Base-by-base conservation (phyloP, 768 basidiomycete species). In the Hericium coralloides region DNA sequence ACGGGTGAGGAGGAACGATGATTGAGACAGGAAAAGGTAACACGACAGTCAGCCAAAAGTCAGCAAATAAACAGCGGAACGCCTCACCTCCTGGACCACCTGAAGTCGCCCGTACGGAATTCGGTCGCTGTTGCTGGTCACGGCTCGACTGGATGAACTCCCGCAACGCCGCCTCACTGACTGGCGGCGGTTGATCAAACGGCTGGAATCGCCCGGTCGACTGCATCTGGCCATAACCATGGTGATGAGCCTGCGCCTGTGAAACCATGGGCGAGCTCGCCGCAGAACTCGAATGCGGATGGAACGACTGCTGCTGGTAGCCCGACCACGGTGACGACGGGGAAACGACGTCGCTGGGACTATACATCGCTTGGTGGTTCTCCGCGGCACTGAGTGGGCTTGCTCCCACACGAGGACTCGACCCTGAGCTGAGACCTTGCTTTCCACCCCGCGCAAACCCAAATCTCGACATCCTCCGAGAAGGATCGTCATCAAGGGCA, bases 131-230 rank as follows among this genome's bases (percentile, higher is more conserved):
- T 20, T 75, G 77, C 52, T 80, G 79, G 49, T 85, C 83, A 54
- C 83, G 80, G 66, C 84, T 89, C 23, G 79, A 78, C 65, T 82
- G 82, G 55, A 90, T 87, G 56, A 91, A 80, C 60, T 88, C 86
- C 58, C 88, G 78, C 60, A 91, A 76, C 66, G 89, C 84, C 14
- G 85, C 84, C 69, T 91, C 89, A 63, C 86, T 88, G 53, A 89
- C 70, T 45, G 76, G 55, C 14, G 39, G 12, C n/a, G 14, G 74
- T 26, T 76, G 76, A 59, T 79, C 78, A 60, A 83, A 82, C 5
- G 80, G 78, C 57, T 85, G 82, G 64, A 83, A 82, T 10, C 78
- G 77, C 53, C 66, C 63, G 38, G 73, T 70, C 37, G 65, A 63
- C 15, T 58, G 64, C 52, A 62, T 59, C 23, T 74, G 72, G 8